A percentile compares a stretch with the other conserved stretches of the same genome.
These are phyloP conservation scores for Tulasnella sp. DNA, from an alignment of 768 basidiomycete genomes.

Conservation along the genomic window DNA sequence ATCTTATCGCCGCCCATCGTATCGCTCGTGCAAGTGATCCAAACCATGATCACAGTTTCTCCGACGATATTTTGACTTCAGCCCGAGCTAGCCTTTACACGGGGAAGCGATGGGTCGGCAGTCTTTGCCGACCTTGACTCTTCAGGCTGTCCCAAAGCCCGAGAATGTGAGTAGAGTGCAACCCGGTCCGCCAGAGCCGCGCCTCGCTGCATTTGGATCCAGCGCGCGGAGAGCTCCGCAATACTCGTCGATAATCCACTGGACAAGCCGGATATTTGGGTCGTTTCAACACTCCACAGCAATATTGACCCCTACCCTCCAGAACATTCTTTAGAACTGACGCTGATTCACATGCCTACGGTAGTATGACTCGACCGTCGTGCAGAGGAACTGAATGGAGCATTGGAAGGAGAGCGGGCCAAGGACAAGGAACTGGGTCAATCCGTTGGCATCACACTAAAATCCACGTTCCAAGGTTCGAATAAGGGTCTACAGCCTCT, in stretches of 20 bases:
- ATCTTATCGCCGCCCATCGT: background rate
- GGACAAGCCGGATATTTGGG: background rate
- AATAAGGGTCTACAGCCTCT: background rate
- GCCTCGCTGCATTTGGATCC: background rate
- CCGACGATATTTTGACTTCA: background rate
- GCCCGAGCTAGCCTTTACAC: background rate
- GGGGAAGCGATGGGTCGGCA: background rate
- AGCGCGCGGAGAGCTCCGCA: background rate
- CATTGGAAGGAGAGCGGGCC: background rate
- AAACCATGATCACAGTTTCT: background rate
- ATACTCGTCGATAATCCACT: background rate
- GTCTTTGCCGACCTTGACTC: background rate
- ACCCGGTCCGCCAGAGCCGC: background rate
- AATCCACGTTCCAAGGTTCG: slow-evolving; percentile 2
- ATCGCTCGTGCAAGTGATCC: background rate
- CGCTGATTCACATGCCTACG: background rate
- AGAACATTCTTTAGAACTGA: background rate
- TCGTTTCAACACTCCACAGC: background rate
- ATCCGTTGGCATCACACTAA: background rate
- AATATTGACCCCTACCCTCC: background rate
- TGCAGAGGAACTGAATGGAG: background rate
- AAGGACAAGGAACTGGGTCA: background rate
- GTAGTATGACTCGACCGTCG: background rate
- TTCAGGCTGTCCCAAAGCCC: background rate
- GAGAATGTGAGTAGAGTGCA: background rate